Conservation (phyloP, 306 rosid genomes). For the cucumber (Cucumis sativus) region Cucumber_9930_V3 NC_026659.2:17072001-17072500, state of each 20-base stretch:
- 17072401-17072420: slow-evolving; percentile 91
- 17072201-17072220: background rate
- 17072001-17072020: too few relatives aligned
- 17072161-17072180: too few relatives aligned
- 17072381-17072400: slow-evolving; percentile 95
- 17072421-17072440: slow-evolving; percentile 85
- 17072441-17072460: background rate
- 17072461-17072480: background rate
- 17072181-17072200: slow-evolving; percentile 8
- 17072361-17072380: slow-evolving; percentile 98
- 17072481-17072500: background rate
- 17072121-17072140: too few relatives aligned
- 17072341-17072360: slow-evolving; percentile 99
- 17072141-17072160: too few relatives aligned
- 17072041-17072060: too few relatives aligned
- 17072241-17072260: background rate
- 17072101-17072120: too few relatives aligned
- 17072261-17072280: background rate
- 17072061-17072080: too few relatives aligned
- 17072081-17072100: too few relatives aligned
- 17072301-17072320: slow-evolving; percentile 72
- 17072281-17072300: background rate
- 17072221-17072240: background rate
- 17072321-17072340: slow-evolving; percentile 89
- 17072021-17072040: too few relatives aligned